Percentiles rank a stretch among this genome's conserved stretches.
Conservation (phyloP, 1,284 basidiomycete species). For the Bjerkandera adusta region DNA sequence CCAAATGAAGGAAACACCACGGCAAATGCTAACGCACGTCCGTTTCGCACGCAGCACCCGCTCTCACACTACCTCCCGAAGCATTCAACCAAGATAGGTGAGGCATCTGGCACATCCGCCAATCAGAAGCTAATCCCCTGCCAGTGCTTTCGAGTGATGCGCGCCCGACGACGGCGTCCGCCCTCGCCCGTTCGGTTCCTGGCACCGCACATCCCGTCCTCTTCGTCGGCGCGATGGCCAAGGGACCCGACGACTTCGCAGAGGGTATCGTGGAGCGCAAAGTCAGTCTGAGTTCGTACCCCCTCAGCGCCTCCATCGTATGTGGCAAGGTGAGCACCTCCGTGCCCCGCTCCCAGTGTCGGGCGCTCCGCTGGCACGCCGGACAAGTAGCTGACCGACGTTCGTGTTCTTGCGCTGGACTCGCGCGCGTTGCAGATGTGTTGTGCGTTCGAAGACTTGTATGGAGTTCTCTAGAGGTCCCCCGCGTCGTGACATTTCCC, state of each 20-base stretch:
- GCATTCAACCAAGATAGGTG: constrained; percentile 94
- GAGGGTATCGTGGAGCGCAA: constrained; percentile 96
- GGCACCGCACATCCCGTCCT: constrained; percentile 90
- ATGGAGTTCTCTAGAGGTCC: constrained; percentile 3
- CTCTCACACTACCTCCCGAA: constrained; percentile 92
- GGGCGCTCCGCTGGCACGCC: constrained; percentile 11
- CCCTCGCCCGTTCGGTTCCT: constrained; percentile 79
- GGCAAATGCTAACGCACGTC: constrained; percentile 10
- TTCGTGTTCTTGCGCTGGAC: neutral
- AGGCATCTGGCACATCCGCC: constrained; percentile 35
- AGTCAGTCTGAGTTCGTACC: constrained; percentile 93
- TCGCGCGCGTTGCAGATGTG: constrained; percentile 5
- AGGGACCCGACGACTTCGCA: constrained; percentile 94
- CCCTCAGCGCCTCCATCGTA: constrained; percentile 91
- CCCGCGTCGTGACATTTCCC: too few relatives aligned
- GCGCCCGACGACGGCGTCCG: constrained; percentile 66
- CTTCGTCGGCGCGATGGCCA: constrained; percentile 97
- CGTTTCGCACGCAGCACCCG: constrained; percentile 89
- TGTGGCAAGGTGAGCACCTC: constrained; percentile 80
- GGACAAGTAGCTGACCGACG: neutral
- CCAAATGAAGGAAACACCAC: too few relatives aligned
- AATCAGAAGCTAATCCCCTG: constrained; percentile 5
- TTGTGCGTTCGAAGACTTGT: constrained; percentile 8
- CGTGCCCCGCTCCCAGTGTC: neutral
- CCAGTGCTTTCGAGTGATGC: constrained; percentile 91